phyloP scores from a whole-genome alignment of 164 flowering plant genomes.

The Buxus sempervirens region DNA sequence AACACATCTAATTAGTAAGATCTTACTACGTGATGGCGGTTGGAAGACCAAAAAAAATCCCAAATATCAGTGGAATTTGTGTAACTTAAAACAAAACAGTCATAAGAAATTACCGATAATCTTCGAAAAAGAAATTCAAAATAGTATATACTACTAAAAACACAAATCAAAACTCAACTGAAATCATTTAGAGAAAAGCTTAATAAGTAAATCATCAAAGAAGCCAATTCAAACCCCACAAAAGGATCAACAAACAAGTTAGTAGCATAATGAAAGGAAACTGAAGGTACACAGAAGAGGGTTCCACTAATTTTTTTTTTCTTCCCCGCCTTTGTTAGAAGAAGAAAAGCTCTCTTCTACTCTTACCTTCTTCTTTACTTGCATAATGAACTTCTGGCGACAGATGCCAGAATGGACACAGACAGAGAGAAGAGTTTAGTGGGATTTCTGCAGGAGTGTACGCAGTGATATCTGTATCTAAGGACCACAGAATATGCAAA shows the following conservation, averaged over 20 bases:
- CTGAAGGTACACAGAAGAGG: constrained; percentile 6
- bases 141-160: not conserved
- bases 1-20: not conserved
- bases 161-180: not conserved
- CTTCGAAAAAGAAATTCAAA: not conserved
- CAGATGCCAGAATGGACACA: no score
- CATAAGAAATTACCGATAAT: not conserved
- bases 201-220: no score
- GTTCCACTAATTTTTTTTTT: not conserved
- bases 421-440: constrained; percentile 20
- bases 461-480: constrained; percentile 24
- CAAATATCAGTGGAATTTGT: not conserved
- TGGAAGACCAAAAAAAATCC: not conserved
- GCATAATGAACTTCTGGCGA: no score
- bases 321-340: constrained; percentile 8
- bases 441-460: constrained; percentile 19
- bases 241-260: no score
- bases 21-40: not conserved
- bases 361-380: no score
- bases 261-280: not conserved
- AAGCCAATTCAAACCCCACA: no score
- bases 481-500: constrained; percentile 39
- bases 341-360: constrained; percentile 7
- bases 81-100: constrained; percentile 1
- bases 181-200: no score